Evolutionary conservation across 2,329 filamentous ascomycete species (phyloP), one percentile per base, ranked within the genome.

Genomic region (Colletotrichum falcatum): DNA sequence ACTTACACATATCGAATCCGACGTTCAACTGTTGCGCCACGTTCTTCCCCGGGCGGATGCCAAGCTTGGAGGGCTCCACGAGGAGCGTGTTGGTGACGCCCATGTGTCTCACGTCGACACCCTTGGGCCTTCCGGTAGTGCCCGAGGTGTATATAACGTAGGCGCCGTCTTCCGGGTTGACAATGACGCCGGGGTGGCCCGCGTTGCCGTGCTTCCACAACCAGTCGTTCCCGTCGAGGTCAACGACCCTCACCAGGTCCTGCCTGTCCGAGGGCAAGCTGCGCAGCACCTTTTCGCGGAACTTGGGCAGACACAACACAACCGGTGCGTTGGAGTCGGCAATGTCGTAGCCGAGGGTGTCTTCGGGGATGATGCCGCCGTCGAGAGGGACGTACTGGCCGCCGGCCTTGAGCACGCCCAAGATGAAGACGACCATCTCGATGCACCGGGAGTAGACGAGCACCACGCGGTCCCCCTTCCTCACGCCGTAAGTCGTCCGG

Each of bases 1-100:
- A n/a, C 85, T 74, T 80, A 88, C 87, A 86, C 87, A 90, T 89
- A 72, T 90, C 88, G 72, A 90, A 90, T 53, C 85, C 86, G 54
- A 90, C 84, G 71, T 86, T 89, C 49, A 90, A 79, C 8, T 89
- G 80, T 65, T 88, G 87, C 3, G 84, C 86, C 9, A 90, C 87
- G 16, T 83, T 83, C 14, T 81, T 85, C 16, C 87, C 87, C 2
- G 81, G 77, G 14, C 74, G 77, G 61, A 90, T 85, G 3, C 83
- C 84, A 20, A 90, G 75, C 66, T 83, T 84, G 7, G 56, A 66
- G 26, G 48, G 68, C 35, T 56, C 62, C 8, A 18, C 49, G 35
- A 55, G 53, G n/a, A 59, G 58, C 46, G 55, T 61, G 55, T 71
- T 73, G 56, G 71, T 73, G 14, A 73, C 72, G 64, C 71, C 67